Percentiles rank a stretch among this genome's conserved stretches.
Conservation (phyloP, 2,329 filamentous ascomycete species). For the Pestalotiopsis sp. region DNA sequence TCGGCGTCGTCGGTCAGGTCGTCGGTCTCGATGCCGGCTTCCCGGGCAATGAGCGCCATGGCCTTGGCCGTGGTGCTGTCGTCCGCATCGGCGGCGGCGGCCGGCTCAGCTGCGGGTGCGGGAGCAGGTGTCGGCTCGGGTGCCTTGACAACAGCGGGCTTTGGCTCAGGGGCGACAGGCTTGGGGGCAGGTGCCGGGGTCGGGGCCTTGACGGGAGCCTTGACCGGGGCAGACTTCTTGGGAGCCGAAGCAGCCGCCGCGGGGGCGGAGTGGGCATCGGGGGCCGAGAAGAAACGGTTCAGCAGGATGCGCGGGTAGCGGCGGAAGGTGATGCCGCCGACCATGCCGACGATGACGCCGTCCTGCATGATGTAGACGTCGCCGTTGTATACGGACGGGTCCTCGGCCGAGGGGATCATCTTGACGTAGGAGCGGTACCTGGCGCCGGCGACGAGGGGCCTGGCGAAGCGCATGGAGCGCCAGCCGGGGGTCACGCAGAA, state of each 20-base stretch:
- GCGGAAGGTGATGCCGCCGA: conserved; percentile 36
- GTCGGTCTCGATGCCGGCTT: conserved; percentile 55
- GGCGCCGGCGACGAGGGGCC: conserved; percentile 28
- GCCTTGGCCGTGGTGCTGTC: conserved; percentile 24
- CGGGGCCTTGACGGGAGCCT: background rate
- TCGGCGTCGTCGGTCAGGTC: conserved; percentile 38
- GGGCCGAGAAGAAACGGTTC: conserved; percentile 38
- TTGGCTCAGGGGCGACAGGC: background rate
- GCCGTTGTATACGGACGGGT: conserved; percentile 28
- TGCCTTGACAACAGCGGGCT: background rate
- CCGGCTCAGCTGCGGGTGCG: background rate
- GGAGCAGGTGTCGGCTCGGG: background rate
- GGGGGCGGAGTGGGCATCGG: conserved; percentile 20
- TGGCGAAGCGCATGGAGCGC: conserved; percentile 31
- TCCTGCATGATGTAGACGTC: conserved; percentile 37
- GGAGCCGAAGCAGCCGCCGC: background rate
- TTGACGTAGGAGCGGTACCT: conserved; percentile 37
- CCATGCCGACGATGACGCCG: conserved; percentile 31
- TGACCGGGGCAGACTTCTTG: background rate
- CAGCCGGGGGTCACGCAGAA: conserved; percentile 40
- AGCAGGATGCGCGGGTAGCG: conserved; percentile 36
- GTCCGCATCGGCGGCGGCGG: conserved; percentile 28
- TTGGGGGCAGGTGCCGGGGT: background rate
- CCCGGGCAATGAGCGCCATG: conserved; percentile 46
- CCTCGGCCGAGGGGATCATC: conserved; percentile 34